Percentiles rank a stretch among this genome's conserved stretches.
These are phyloP conservation scores for Amanita exitialis DNA, from an alignment of 768 basidiomycete genomes.

Conservation along the genomic window DNA sequence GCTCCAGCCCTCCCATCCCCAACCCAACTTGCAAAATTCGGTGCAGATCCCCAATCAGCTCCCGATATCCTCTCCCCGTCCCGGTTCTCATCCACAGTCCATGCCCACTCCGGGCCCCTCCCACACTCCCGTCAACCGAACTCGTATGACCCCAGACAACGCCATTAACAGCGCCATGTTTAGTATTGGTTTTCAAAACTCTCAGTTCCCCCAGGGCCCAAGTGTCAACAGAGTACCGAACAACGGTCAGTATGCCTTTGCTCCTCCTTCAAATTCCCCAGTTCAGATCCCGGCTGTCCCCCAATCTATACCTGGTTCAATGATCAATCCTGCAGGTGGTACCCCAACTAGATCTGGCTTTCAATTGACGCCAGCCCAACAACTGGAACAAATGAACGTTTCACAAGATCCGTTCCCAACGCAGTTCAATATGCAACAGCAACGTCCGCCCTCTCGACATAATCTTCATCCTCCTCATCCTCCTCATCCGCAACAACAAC, in stretches of 20 bases:
- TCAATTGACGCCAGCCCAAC: constrained; percentile 54
- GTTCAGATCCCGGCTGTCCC: constrained; percentile 35
- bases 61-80: constrained; percentile 32
- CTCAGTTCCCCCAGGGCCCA: constrained; percentile 21
- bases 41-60: constrained; percentile 27
- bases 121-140: constrained; percentile 29
- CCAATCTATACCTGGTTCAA: constrained; percentile 26
- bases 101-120: constrained; percentile 27
- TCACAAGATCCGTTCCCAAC: neutral
- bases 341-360: constrained; percentile 33
- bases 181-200: constrained; percentile 31
- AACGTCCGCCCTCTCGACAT: constrained; percentile 11
- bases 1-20: constrained; percentile 25
- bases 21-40: constrained; percentile 27
- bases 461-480: constrained; percentile 22
- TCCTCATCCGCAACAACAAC: constrained; percentile 24
- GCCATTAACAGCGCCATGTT: constrained; percentile 26
- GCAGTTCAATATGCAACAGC: constrained; percentile 17
- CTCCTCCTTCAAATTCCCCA: constrained; percentile 38
- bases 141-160: constrained; percentile 35
- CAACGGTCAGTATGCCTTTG: constrained; percentile 30
- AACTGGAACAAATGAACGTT: constrained; percentile 43
- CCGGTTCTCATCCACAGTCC: constrained; percentile 24
- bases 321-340: constrained; percentile 26
- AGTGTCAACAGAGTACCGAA: constrained; percentile 24